Percentiles rank a stretch among this genome's conserved stretches.
Evolutionary conservation across 495 filamentous ascomycete species (phyloP).

Genomic region (Trichodelitschia bisporula): DNA sequence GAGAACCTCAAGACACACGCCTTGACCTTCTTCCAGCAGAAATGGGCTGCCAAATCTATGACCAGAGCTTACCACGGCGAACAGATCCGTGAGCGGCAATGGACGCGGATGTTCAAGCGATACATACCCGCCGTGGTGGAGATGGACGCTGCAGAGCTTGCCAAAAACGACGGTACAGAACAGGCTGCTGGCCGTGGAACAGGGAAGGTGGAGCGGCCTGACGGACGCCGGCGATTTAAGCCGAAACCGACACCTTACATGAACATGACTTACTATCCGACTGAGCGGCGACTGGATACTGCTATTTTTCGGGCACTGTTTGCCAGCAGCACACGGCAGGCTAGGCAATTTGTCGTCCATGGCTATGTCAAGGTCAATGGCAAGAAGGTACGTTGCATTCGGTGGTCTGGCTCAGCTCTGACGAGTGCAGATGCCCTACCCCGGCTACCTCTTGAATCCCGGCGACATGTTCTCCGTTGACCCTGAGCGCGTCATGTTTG

Average conservation of each 20-base stretch:
- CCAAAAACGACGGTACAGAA: constrained; percentile 53
- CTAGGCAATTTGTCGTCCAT: constrained; percentile 80
- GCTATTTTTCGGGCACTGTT: constrained; percentile 83
- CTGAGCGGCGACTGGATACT: constrained; percentile 75
- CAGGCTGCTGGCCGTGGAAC: constrained; percentile 61
- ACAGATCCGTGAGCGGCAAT: constrained; percentile 69
- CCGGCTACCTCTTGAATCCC: constrained; percentile 86
- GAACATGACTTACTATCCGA: constrained; percentile 75
- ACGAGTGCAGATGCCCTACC: constrained; percentile 52
- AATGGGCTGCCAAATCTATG: constrained; percentile 70
- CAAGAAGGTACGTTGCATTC: constrained; percentile 39
- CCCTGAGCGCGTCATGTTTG: constrained; percentile 60
- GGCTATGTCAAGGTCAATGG: constrained; percentile 90
- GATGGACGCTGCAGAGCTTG: constrained; percentile 59
- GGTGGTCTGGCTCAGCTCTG: not conserved
- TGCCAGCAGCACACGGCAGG: constrained; percentile 82
- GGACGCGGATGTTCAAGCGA: constrained; percentile 74
- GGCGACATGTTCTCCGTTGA: constrained; percentile 97
- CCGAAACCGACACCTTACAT: constrained; percentile 45
- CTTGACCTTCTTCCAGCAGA: constrained; percentile 85
- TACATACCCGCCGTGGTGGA: constrained; percentile 55
- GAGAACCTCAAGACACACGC: constrained; percentile 8
- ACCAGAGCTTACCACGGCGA: constrained; percentile 84
- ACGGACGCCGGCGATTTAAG: constrained; percentile 4
- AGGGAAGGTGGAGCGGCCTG: constrained; percentile 19